Percentiles rank a stretch among this genome's conserved stretches.
phyloP scores from a whole-genome alignment of 208 protist species.

The Acanthamoeba polyphaga region DNA sequence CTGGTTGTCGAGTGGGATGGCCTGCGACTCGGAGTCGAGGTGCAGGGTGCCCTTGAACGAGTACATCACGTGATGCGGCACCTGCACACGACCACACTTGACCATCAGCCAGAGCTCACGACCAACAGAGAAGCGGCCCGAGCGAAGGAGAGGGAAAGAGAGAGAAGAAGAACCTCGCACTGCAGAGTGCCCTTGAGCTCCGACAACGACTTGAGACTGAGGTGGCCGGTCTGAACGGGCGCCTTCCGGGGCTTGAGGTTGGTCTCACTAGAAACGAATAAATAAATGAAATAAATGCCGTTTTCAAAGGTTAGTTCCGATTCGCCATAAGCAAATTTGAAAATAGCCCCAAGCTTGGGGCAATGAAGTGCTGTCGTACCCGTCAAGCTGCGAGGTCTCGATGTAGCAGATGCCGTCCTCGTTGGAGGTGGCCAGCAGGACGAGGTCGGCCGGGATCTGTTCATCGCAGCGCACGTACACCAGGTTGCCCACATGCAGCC shows the following conservation, averaged over 20 bases:
- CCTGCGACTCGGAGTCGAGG: not conserved
- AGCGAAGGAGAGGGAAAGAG: too few species aligned
- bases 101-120: not conserved
- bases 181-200: slow-evolving; percentile 9
- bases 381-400: slow-evolving; percentile 85
- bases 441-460: slow-evolving; percentile 87
- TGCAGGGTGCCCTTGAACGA: slow-evolving; percentile 54
- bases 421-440: slow-evolving; percentile 79
- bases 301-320: too few species aligned
- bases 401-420: slow-evolving; percentile 86
- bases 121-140: not conserved
- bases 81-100: not conserved
- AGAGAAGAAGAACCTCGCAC: not conserved
- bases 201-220: not conserved
- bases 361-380: slow-evolving; percentile 49
- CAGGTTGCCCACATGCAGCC: slow-evolving; percentile 36
- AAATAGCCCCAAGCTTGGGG: too few species aligned
- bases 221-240: not conserved
- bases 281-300: too few species aligned
- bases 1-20: slow-evolving; percentile 64
- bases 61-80: slow-evolving; percentile 54
- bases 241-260: slow-evolving; percentile 80
- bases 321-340: too few species aligned
- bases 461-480: slow-evolving; percentile 41
- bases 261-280: slow-evolving; percentile 74